Percentiles rank a stretch among this genome's conserved stretches.
Conservation (phyloP, 371 early-diverging fungal species). For the Conidiobolus incongruus region DNA sequence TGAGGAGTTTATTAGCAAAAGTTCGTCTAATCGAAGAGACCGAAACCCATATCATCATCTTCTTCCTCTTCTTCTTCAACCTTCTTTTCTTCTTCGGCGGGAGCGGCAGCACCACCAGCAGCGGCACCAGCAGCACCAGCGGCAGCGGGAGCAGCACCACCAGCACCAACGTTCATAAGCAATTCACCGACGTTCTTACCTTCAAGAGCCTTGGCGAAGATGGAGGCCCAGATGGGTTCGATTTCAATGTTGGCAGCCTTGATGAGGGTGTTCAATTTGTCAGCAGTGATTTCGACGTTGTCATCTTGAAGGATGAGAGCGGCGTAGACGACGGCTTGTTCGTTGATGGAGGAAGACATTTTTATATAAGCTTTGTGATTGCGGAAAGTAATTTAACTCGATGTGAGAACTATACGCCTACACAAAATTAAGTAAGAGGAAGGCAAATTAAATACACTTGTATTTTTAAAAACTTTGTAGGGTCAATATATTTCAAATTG, state of each 20-base stretch:
- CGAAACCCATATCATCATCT: constrained; percentile 88
- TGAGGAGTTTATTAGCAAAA: background rate
- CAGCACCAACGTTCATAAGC: constrained; percentile 75
- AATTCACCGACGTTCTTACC: constrained; percentile 81
- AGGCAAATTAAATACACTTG: no score
- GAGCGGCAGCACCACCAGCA: constrained; percentile 24
- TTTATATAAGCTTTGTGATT: no score
- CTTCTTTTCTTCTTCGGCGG: constrained; percentile 33
- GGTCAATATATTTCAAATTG: no score
- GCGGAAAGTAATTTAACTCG: constrained; percentile 5
- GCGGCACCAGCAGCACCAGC: constrained; percentile 43
- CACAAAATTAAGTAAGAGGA: background rate
- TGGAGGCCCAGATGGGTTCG: constrained; percentile 85
- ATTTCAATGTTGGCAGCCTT: constrained; percentile 81
- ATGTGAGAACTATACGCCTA: constrained; percentile 4
- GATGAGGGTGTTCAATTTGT: constrained; percentile 79
- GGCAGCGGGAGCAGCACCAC: constrained; percentile 27
- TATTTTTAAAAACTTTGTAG: no score
- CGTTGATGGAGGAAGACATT: constrained; percentile 17
- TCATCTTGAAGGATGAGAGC: constrained; percentile 96
- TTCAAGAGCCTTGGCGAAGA: constrained; percentile 95
- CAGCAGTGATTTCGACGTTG: constrained; percentile 86
- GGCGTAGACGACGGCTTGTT: constrained; percentile 90
- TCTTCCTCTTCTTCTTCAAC: constrained; percentile 72
- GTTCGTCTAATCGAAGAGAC: constrained; percentile 59